phyloP scores from a whole-genome alignment of 1,284 basidiomycete species.

The Leccinum pachyderme region DNA sequence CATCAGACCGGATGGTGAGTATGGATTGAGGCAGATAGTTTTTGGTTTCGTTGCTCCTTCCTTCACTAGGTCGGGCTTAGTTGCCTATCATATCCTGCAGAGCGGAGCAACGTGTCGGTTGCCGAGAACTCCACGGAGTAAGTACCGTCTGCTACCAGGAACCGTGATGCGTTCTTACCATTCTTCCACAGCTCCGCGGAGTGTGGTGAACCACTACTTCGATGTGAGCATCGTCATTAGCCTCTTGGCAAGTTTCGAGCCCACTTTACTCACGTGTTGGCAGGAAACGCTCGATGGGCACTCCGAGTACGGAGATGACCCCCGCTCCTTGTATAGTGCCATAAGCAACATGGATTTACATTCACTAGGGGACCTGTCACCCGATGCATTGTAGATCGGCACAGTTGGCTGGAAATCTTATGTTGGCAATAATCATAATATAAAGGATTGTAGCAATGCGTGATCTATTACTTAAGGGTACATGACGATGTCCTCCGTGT shows the following conservation, averaged over 20 bases:
- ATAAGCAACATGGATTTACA: slow-evolving; percentile 59
- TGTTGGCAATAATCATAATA: slow-evolving; percentile 29
- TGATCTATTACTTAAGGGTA: slow-evolving; percentile 37
- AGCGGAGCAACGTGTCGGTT: slow-evolving; percentile 81
- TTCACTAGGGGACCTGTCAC: slow-evolving; percentile 73
- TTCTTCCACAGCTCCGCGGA: slow-evolving; percentile 69
- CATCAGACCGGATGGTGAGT: slow-evolving; percentile 95
- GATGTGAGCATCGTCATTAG: slow-evolving; percentile 55
- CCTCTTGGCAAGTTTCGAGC: neutral
- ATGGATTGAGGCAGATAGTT: slow-evolving; percentile 4
- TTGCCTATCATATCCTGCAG: slow-evolving; percentile 90
- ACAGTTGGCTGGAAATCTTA: neutral
- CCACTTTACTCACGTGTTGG: slow-evolving; percentile 11
- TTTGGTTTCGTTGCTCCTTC: neutral
- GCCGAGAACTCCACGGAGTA: slow-evolving; percentile 86
- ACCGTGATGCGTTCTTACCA: neutral
- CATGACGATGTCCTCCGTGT: slow-evolving; percentile 38
- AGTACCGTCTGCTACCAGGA: slow-evolving; percentile 11
- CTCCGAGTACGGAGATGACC: slow-evolving; percentile 70
- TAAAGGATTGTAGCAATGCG: slow-evolving; percentile 35
- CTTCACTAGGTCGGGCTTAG: slow-evolving; percentile 73
- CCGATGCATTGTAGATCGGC: slow-evolving; percentile 60
- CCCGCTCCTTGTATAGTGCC: slow-evolving; percentile 58
- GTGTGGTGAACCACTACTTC: slow-evolving; percentile 91
- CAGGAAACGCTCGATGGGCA: slow-evolving; percentile 71